Evolutionary conservation across 148 eudicot genomes (phyloP).

Genomic region (Cornus florida): DNA sequence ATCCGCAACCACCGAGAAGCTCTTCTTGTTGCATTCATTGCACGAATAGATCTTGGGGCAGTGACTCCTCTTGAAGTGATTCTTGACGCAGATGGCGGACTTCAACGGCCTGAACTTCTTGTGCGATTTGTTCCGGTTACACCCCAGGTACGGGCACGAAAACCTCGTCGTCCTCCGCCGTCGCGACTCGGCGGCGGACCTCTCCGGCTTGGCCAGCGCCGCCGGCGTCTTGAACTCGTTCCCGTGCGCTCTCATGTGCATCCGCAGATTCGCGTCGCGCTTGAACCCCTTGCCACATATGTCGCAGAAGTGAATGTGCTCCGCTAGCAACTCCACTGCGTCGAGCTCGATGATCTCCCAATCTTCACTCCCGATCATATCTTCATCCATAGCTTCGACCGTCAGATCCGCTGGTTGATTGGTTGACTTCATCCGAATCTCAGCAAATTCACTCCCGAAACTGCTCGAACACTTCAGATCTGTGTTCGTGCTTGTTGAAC

Average conservation of each 20-base stretch:
- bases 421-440: background rate
- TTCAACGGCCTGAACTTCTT: slow-evolving; percentile 64
- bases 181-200: background rate
- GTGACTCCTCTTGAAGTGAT: slow-evolving; percentile 82
- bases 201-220: slow-evolving; percentile 59
- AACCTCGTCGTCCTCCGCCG: slow-evolving; percentile 43
- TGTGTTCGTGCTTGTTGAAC: background rate
- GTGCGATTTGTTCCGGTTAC: slow-evolving; percentile 58
- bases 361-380: slow-evolving; percentile 23
- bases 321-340: slow-evolving; percentile 66
- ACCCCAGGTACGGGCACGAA: slow-evolving; percentile 72
- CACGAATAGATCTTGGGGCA: slow-evolving; percentile 80
- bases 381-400: slow-evolving; percentile 16
- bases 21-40: slow-evolving; percentile 58
- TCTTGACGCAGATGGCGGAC: slow-evolving; percentile 69
- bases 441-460: background rate
- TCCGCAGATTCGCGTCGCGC: slow-evolving; percentile 68
- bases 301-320: slow-evolving; percentile 71
- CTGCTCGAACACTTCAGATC: slow-evolving; percentile 3
- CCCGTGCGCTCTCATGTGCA: slow-evolving; percentile 79
- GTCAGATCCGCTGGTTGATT: slow-evolving; percentile 12
- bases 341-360: slow-evolving; percentile 62
- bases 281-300: slow-evolving; percentile 75
- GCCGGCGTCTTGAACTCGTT: slow-evolving; percentile 52
- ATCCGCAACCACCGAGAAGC: slow-evolving; percentile 76